These are phyloP conservation scores for Penicillium sp. DNA, from an alignment of 2,329 filamentous ascomycete species.

Conservation along the genomic window DNA sequence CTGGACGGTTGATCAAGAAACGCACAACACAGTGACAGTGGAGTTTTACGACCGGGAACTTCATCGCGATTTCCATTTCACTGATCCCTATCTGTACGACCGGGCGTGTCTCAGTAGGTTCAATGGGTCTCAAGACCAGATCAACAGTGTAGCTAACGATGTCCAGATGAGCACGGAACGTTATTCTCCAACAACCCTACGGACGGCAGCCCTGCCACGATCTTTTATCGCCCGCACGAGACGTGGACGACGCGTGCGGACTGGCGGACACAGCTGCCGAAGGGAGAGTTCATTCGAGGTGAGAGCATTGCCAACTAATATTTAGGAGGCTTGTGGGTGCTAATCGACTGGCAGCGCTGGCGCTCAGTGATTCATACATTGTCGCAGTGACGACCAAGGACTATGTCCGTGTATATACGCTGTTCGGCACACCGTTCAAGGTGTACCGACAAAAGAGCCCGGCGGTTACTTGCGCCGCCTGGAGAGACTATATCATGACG, in stretches of 20 bases:
- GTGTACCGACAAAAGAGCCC: constrained; percentile 91
- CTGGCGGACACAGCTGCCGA: constrained; percentile 80
- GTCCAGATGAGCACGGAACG: constrained; percentile 61
- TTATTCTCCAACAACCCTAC: constrained; percentile 73
- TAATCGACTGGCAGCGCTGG: constrained; percentile 53
- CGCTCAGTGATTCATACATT: constrained; percentile 80
- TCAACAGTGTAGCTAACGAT: constrained; percentile 23
- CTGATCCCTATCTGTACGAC: constrained; percentile 89
- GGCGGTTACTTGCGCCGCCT: constrained; percentile 84
- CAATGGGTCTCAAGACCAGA: no score
- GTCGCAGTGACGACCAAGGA: constrained; percentile 77
- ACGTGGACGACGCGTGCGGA: constrained; percentile 87
- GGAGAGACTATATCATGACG: constrained; percentile 92
- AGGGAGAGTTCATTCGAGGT: constrained; percentile 68
- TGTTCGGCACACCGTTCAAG: constrained; percentile 80
- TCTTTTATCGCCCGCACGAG: constrained; percentile 94
- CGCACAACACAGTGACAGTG: constrained; percentile 84
- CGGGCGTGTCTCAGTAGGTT: constrained; percentile 72
- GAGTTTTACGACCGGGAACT: constrained; percentile 95
- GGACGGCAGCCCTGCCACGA: constrained; percentile 59
- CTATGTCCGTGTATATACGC: constrained; percentile 84
- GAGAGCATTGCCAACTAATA: constrained; percentile 8
- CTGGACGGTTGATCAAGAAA: constrained; percentile 94
- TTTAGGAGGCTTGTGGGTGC: no score
- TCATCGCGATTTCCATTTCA: constrained; percentile 93